phyloP scores from a whole-genome alignment of 2,329 filamentous ascomycete genomes.

The Xylaria hypoxylon region DNA sequence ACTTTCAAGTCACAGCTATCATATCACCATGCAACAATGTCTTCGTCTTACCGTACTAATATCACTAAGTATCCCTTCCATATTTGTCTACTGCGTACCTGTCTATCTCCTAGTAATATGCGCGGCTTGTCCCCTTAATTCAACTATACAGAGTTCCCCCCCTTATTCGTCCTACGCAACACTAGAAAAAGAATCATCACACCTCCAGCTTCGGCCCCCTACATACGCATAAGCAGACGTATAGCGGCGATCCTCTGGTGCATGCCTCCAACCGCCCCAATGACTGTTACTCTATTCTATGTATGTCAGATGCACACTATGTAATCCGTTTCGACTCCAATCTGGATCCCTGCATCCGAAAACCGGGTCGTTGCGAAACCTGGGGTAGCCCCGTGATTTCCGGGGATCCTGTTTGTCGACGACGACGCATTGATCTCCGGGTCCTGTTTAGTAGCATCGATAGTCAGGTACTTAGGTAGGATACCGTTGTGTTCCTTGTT shows the following conservation, averaged over 20 bases:
- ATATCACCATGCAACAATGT: conserved; percentile 18
- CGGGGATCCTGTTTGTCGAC: neutral
- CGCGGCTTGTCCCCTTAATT: neutral
- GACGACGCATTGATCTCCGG: neutral
- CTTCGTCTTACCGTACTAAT: conserved; percentile 1
- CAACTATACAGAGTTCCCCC: neutral
- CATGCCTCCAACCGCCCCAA: neutral
- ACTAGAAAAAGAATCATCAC: neutral
- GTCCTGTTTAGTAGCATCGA: neutral
- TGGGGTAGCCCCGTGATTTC: conserved; percentile 15
- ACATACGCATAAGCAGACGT: conserved; percentile 8
- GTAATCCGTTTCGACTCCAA: neutral
- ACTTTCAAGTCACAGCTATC: conserved; percentile 5
- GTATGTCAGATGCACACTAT: neutral
- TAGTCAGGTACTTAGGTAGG: neutral
- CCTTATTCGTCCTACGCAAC: neutral
- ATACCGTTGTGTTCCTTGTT: neutral
- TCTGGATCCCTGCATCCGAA: conserved; percentile 15
- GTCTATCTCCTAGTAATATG: neutral
- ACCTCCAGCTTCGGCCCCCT: conserved; percentile 9
- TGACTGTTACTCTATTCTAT: neutral
- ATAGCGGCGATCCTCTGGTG: neutral
- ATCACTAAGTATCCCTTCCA: neutral
- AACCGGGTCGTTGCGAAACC: conserved; percentile 7
- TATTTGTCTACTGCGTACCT: neutral